Percentiles rank a stretch among this genome's conserved stretches.
phyloP scores from a whole-genome alignment of 2,329 filamentous ascomycete genomes.

The Fusarium camptoceras region DNA sequence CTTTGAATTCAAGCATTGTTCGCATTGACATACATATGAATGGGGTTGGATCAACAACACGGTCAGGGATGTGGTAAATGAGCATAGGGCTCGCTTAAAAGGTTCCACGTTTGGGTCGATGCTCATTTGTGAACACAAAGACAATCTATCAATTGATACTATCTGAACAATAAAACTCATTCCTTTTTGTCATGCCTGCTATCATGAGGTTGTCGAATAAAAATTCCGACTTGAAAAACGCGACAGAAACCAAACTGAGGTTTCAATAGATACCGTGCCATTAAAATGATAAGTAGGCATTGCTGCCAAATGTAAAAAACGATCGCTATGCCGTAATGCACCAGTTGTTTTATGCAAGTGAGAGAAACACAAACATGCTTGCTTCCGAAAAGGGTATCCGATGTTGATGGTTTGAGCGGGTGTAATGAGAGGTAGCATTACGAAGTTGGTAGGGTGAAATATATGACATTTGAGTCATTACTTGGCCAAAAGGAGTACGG shows the following conservation, averaged over 20 bases:
- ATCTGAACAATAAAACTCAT: conserved; percentile 14
- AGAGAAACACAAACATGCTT: conserved; percentile 32
- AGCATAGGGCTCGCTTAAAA: neutral
- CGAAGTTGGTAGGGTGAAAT: conserved; percentile 8
- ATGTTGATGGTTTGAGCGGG: conserved; percentile 16
- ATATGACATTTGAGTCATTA: conserved; percentile 8
- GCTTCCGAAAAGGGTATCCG: conserved; percentile 41
- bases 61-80: neutral
- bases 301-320: conserved; percentile 28
- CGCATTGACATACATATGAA: neutral
- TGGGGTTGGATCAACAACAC: conserved; percentile 5
- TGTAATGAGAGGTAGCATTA: conserved; percentile 13
- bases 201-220: conserved; percentile 19
- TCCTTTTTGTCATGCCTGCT: conserved; percentile 17
- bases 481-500: conserved; percentile 1
- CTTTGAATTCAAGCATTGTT: neutral
- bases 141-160: conserved; percentile 28
- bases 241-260: conserved; percentile 3
- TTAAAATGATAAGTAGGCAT: conserved; percentile 15
- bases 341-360: conserved; percentile 36
- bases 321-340: conserved; percentile 34
- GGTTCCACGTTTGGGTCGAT: neutral
- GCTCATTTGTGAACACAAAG: conserved; percentile 2
- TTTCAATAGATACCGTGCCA: conserved; percentile 5
- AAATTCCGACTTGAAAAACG: conserved; percentile 6